Conservation (phyloP, 495 filamentous ascomycete species). For the Apodospora peruviana region DNA sequence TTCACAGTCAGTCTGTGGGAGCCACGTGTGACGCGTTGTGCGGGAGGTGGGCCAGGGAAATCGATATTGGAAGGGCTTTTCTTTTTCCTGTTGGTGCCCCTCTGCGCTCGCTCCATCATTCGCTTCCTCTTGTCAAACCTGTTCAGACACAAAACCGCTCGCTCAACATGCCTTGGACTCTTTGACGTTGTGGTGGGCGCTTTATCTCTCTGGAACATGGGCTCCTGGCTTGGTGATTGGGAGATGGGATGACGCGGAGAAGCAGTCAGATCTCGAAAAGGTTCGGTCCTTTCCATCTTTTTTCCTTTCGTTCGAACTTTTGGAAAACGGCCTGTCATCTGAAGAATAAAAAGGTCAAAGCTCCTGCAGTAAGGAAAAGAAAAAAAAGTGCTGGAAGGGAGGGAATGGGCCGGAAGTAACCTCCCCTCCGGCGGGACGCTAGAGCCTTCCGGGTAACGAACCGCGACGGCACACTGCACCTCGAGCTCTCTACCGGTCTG, state of each 20-base stretch:
- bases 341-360: slow-evolving; percentile 4
- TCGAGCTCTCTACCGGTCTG: slow-evolving; percentile 3
- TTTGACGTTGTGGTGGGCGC: no score
- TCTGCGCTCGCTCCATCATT: neutral
- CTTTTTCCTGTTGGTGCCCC: neutral
- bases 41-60: neutral
- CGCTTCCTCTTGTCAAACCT: neutral
- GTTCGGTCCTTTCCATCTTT: neutral
- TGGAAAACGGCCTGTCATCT: neutral
- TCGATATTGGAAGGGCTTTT: neutral
- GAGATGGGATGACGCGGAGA: no score
- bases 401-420: neutral
- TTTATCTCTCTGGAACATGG: no score
- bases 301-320: neutral
- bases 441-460: no score
- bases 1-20: slow-evolving; percentile 16
- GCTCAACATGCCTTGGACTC: neutral
- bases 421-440: neutral
- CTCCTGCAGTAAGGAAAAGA: neutral
- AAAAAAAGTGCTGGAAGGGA: neutral
- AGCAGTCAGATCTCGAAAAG: neutral
- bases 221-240: no score
- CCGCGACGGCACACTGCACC: neutral
- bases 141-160: neutral
- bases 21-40: slow-evolving; percentile 10